Evolutionary conservation across 139 green algal species (phyloP).

Genomic region (Trebouxia sp.): DNA sequence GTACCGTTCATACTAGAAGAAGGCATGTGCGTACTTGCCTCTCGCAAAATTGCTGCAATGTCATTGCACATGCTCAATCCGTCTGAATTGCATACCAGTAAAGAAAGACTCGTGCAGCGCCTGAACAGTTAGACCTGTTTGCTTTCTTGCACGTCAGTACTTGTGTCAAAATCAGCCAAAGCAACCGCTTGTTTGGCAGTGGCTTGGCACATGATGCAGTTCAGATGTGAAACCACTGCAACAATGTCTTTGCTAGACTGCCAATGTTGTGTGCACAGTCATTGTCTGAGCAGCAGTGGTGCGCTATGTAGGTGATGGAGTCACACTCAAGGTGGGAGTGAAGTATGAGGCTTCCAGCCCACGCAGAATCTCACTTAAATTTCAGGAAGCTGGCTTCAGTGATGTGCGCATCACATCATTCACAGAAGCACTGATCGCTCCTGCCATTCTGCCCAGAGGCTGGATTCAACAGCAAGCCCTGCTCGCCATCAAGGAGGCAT

Average conservation of each 20-base stretch:
- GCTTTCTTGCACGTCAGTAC: too few relatives aligned
- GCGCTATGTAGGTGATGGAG: conserved; percentile 1
- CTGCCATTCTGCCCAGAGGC: conserved; percentile 43
- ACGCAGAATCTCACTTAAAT: conserved; percentile 46
- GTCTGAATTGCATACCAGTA: too few relatives aligned
- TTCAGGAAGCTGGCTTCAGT: conserved; percentile 42
- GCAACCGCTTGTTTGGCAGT: too few relatives aligned
- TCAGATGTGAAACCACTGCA: too few relatives aligned
- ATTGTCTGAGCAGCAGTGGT: background rate
- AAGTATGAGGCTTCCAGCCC: conserved; percentile 40
- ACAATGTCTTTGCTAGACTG: too few relatives aligned
- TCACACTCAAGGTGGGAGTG: conserved; percentile 45
- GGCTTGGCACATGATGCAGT: too few relatives aligned
- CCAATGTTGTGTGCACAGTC: background rate
- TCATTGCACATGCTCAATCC: conserved; percentile 27
- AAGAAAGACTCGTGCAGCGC: too few relatives aligned
- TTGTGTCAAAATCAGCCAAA: too few relatives aligned
- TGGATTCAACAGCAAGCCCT: conserved; percentile 48
- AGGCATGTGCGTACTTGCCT: conserved; percentile 22
- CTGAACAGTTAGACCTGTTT: too few relatives aligned
- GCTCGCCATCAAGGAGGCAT: conserved; percentile 43
- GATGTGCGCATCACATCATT: conserved; percentile 34
- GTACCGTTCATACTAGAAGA: conserved; percentile 29
- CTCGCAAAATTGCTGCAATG: background rate
- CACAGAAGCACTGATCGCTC: conserved; percentile 47